phyloP scores from a whole-genome alignment of 2,329 filamentous ascomycete species.

The Lachnellula suecica region DNA sequence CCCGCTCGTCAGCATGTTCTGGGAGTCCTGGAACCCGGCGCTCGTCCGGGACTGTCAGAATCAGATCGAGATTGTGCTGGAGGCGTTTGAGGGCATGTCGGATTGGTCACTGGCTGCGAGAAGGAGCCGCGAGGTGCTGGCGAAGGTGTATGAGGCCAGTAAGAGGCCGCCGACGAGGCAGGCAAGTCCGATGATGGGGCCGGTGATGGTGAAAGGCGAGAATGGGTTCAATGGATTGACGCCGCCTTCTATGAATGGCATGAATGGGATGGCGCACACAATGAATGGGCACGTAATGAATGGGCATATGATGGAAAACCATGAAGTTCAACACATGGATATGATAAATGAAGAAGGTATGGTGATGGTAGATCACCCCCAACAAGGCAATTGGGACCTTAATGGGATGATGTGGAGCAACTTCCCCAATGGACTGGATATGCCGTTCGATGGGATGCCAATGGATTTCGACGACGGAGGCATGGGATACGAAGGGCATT shows the following conservation, averaged over 20 bases:
- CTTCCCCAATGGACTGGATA: constrained; percentile 37
- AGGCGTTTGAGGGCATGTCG: constrained; percentile 62
- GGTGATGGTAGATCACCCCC: constrained; percentile 52
- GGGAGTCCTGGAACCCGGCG: constrained; percentile 47
- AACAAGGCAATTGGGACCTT: constrained; percentile 55
- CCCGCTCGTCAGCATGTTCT: constrained; percentile 72
- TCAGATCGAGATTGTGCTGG: constrained; percentile 58
- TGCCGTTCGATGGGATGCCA: constrained; percentile 31
- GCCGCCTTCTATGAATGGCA: constrained; percentile 13
- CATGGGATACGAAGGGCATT: constrained; percentile 21
- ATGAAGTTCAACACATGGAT: constrained; percentile 43
- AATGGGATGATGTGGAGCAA: constrained; percentile 56
- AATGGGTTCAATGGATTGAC: constrained; percentile 11
- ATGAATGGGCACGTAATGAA: constrained; percentile 16
- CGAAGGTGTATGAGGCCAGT: constrained; percentile 60
- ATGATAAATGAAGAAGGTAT: constrained; percentile 51
- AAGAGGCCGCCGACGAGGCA: constrained; percentile 28
- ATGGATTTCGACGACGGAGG: constrained; percentile 23
- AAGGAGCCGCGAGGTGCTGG: constrained; percentile 62
- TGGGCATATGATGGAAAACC: constrained; percentile 25
- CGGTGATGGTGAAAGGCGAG: constrained; percentile 35
- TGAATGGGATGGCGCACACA: constrained; percentile 29
- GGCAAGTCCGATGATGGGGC: constrained; percentile 31
- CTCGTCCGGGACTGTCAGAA: constrained; percentile 46
- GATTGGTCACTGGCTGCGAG: constrained; percentile 64